Evolutionary conservation across 2,329 filamentous ascomycete genomes (phyloP).

Genomic region (Colletotrichum sp.): DNA sequence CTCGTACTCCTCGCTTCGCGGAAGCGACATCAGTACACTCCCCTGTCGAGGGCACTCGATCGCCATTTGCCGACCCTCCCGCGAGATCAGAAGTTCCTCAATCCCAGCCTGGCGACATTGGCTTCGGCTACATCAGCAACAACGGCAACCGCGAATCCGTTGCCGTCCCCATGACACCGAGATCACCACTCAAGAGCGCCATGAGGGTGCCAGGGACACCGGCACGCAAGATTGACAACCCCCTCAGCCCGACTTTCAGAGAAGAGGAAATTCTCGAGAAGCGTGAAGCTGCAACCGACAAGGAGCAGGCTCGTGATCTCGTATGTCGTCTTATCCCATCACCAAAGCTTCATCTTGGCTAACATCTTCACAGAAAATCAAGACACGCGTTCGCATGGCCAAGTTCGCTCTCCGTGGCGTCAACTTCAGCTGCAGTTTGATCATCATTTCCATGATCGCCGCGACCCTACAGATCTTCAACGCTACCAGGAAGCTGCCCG

Average conservation of each 20-base stretch:
- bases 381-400: conserved; percentile 87
- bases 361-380: conserved; percentile 74
- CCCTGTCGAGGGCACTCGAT: conserved; percentile 65
- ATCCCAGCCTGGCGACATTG: conserved; percentile 82
- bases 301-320: conserved; percentile 85
- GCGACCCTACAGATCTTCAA: conserved; percentile 94
- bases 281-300: conserved; percentile 80
- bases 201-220: conserved; percentile 87
- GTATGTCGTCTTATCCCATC: conserved; percentile 58
- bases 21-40: conserved; percentile 83
- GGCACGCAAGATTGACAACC: conserved; percentile 73
- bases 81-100: conserved; percentile 63
- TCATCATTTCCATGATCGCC: conserved; percentile 88
- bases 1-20: conserved; percentile 79
- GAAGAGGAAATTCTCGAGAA: conserved; percentile 90
- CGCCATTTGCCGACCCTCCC: conserved; percentile 65
- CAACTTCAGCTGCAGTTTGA: conserved; percentile 96
- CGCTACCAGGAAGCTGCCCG: conserved; percentile 75
- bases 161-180: conserved; percentile 70
- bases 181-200: conserved; percentile 86
- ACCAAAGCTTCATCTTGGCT: conserved; percentile 13
- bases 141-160: conserved; percentile 55
- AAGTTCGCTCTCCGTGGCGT: conserved; percentile 95
- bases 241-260: conserved; percentile 87
- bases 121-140: conserved; percentile 84